Base-by-base conservation (phyloP, 2,329 filamentous ascomycete species). In the Pezicula carpinea region DNA sequence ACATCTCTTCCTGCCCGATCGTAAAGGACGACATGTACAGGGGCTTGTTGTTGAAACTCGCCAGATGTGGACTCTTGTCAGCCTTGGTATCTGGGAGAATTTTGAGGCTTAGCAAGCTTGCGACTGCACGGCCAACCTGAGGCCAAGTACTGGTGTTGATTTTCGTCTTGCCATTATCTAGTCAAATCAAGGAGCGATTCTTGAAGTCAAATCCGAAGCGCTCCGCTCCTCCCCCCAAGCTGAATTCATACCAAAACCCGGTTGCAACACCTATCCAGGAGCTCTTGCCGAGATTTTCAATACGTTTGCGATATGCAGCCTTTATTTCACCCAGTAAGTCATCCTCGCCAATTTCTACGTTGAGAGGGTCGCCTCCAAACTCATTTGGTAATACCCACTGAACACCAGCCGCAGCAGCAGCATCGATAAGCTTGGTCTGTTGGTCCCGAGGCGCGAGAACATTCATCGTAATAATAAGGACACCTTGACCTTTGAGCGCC, bases 171-270 rank as follows among this genome's bases (percentile, higher is more conserved):
- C 76, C 75, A 22, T 79, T 76, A 50, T 80, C 79, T 48, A 70
- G 78, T n/a, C 78, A 58, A 0, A 69, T 73, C 10, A 72, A 58
- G 5, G 58, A 60, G 0, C 63, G 62, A 33, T 71, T 66, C 6
- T 63, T 53, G 38, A 80, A 63, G 45, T 79, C 73, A 59, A 80
- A 76, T 1, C 77, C 77, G 49, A 66, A 76, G 4, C 39, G 32
- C 61, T 58, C 18, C 51, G 38, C 14, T 54, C 34, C 1, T 59
- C 60, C 4, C 6, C 61, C 69, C 3, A 79, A 57, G 43, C 71
- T 75, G 50, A 68, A 76, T 41, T 79, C 73, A 57, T 77, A 79
- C 75, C 76, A 79, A 54, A 76, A 77, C 0, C 72, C 68, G 53
- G 67, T 74, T 31, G 55, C 55, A 5, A 77, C 51, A 0, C 59